These are phyloP conservation scores for Skeletonema tropicum DNA, from an alignment of 108 stramenopile species.

Conservation along the genomic window DNA sequence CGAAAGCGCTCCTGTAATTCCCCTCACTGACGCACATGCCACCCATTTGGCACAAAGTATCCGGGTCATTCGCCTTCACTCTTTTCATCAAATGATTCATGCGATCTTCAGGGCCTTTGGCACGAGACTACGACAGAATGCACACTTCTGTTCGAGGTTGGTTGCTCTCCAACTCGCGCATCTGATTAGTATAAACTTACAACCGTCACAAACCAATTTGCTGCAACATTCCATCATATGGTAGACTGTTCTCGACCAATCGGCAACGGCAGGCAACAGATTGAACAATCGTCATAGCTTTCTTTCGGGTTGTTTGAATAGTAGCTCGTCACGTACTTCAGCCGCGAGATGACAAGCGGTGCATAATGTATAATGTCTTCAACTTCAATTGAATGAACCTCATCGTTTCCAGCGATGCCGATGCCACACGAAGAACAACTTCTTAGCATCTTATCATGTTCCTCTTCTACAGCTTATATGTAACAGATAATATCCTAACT, in stretches of 20 bases:
- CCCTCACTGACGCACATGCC: no score
- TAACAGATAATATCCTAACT: no score
- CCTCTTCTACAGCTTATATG: no score
- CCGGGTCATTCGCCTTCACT: neutral
- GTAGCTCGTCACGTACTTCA: neutral
- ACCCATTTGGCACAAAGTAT: neutral
- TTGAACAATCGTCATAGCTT: neutral
- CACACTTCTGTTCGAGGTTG: neutral
- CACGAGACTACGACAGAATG: neutral
- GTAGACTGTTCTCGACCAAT: neutral
- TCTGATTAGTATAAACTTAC: neutral
- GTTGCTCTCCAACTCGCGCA: neutral
- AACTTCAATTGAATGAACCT: no score
- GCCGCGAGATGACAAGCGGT: neutral
- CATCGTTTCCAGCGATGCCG: neutral
- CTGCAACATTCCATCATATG: neutral
- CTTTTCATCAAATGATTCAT: neutral
- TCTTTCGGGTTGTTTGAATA: conserved; percentile 6
- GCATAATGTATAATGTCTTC: neutral
- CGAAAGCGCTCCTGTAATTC: no score
- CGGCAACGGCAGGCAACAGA: neutral
- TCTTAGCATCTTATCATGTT: no score
- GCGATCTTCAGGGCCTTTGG: neutral
- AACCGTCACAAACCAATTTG: neutral
- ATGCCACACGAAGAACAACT: no score